phyloP scores from a whole-genome alignment of 2,329 filamentous ascomycete genomes.

The Aspergillus calidoustus region DNA sequence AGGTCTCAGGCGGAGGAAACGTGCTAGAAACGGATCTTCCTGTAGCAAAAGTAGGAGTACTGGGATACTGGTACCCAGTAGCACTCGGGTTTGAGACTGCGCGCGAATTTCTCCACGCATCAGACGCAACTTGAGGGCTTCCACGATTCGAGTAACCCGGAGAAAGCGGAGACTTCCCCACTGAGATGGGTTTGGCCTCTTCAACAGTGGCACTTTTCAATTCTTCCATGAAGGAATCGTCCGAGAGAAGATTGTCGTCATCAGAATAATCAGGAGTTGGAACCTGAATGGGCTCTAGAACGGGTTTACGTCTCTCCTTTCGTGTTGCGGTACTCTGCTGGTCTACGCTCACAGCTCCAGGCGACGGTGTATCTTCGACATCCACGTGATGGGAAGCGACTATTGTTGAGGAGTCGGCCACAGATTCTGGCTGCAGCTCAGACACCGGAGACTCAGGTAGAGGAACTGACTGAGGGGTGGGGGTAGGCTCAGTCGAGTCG shows the following conservation, averaged over 20 bases:
- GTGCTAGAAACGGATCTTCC: slow-evolving; percentile 47
- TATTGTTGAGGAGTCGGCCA: slow-evolving; percentile 27
- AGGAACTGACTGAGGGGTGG: slow-evolving; percentile 18
- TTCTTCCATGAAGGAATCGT: slow-evolving; percentile 84
- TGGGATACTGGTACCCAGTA: slow-evolving; percentile 30
- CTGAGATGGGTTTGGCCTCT: slow-evolving; percentile 78
- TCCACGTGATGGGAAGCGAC: slow-evolving; percentile 26
- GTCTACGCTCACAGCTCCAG: slow-evolving; percentile 28
- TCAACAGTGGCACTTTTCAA: slow-evolving; percentile 79
- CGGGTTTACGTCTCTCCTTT: slow-evolving; percentile 41
- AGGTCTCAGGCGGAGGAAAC: slow-evolving; percentile 35
- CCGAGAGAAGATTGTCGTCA: slow-evolving; percentile 52
- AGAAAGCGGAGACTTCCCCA: slow-evolving; percentile 82
- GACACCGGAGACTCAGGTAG: slow-evolving; percentile 25
- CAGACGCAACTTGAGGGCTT: slow-evolving; percentile 32
- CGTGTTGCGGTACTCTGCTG: slow-evolving; percentile 29
- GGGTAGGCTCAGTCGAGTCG: slow-evolving; percentile 21
- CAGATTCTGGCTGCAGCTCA: slow-evolving; percentile 22
- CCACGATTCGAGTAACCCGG: slow-evolving; percentile 59
- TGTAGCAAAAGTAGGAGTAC: slow-evolving; percentile 37
- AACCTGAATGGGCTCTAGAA: slow-evolving; percentile 59
- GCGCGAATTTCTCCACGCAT: slow-evolving; percentile 43
- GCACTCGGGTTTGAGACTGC: slow-evolving; percentile 47
- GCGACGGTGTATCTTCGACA: slow-evolving; percentile 27
- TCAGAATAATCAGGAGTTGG: slow-evolving; percentile 45